phyloP scores from a whole-genome alignment of 2,329 filamentous ascomycete genomes.

The Cyphellophora europaea region DNA sequence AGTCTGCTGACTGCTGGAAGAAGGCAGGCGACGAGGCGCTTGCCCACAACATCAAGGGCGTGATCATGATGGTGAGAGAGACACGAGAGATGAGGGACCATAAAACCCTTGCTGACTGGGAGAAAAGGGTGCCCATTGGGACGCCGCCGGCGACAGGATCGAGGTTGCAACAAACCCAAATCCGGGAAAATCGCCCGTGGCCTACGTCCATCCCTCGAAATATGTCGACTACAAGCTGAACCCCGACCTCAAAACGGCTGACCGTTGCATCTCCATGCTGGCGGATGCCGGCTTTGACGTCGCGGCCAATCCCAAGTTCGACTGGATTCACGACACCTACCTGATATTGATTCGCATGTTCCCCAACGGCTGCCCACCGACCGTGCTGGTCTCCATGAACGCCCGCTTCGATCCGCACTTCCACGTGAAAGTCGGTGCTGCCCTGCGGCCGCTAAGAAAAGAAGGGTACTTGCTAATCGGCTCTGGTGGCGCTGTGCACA shows the following conservation, averaged over 20 bases:
- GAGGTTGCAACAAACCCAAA: constrained; percentile 52
- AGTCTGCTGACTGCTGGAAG: constrained; percentile 57
- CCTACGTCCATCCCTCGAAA: constrained; percentile 57
- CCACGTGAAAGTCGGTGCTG: constrained; percentile 48
- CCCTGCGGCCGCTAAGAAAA: constrained; percentile 45
- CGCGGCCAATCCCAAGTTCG: constrained; percentile 44
- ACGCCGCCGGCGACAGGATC: constrained; percentile 44
- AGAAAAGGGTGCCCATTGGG: constrained; percentile 57
- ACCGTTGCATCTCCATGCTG: constrained; percentile 43
- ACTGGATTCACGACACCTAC: constrained; percentile 67
- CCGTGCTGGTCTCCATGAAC: constrained; percentile 49
- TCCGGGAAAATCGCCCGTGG: constrained; percentile 54
- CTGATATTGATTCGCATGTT: constrained; percentile 64
- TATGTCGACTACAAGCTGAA: constrained; percentile 54
- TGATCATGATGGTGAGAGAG: constrained; percentile 53
- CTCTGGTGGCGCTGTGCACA: constrained; percentile 7
- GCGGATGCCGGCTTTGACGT: constrained; percentile 45
- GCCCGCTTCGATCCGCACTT: constrained; percentile 47
- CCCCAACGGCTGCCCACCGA: constrained; percentile 53
- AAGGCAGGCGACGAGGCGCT: constrained; percentile 55
- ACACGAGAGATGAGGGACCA: too few relatives aligned
- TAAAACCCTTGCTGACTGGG: too few relatives aligned
- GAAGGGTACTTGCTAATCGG: constrained; percentile 7
- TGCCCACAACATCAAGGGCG: constrained; percentile 48
- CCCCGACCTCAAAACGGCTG: constrained; percentile 46